Percentiles rank a stretch among this genome's conserved stretches.
phyloP scores from a whole-genome alignment of 441 rosid species.

The Geranium incanum region DNA sequence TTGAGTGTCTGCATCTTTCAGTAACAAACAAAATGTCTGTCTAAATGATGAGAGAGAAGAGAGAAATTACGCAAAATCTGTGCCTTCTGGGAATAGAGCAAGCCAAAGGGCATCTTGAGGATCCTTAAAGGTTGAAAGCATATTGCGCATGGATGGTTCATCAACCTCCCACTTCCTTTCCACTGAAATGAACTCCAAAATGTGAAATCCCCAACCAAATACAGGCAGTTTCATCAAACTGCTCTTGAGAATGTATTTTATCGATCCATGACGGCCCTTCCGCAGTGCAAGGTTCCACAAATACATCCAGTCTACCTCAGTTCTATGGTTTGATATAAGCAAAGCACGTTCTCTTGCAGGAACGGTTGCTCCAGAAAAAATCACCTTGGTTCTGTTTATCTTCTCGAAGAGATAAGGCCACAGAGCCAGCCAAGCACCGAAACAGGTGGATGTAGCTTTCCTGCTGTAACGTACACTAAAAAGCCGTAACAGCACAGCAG shows the following conservation, averaged over 20 bases:
- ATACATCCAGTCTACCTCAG: constrained; percentile 99
- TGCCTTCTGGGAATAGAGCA: too few relatives aligned
- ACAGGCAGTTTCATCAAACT: constrained; percentile 82
- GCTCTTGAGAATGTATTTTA: constrained; percentile 90
- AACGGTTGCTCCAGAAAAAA: constrained; percentile 64
- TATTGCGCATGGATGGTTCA: not conserved
- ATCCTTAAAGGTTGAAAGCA: too few relatives aligned
- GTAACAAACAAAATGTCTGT: not conserved
- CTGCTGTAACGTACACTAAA: constrained; percentile 55
- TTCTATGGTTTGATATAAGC: constrained; percentile 80
- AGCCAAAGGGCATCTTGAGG: too few relatives aligned
- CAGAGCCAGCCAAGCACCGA: constrained; percentile 72
- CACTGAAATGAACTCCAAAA: not conserved
- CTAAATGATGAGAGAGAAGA: too few relatives aligned
- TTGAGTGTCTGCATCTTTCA: not conserved
- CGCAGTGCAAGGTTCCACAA: constrained; percentile 88
- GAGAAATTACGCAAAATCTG: too few relatives aligned
- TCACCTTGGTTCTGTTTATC: constrained; percentile 67
- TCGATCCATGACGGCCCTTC: constrained; percentile 66
- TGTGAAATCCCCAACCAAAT: not conserved
- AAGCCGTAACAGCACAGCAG: constrained; percentile 44
- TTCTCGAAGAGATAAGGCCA: constrained; percentile 94
- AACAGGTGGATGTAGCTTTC: constrained; percentile 50
- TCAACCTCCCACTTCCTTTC: not conserved
- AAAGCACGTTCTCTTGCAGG: constrained; percentile 60